Evolutionary conservation across 257 asterid species (phyloP).

Genomic region (Coffea eugenioides): DNA sequence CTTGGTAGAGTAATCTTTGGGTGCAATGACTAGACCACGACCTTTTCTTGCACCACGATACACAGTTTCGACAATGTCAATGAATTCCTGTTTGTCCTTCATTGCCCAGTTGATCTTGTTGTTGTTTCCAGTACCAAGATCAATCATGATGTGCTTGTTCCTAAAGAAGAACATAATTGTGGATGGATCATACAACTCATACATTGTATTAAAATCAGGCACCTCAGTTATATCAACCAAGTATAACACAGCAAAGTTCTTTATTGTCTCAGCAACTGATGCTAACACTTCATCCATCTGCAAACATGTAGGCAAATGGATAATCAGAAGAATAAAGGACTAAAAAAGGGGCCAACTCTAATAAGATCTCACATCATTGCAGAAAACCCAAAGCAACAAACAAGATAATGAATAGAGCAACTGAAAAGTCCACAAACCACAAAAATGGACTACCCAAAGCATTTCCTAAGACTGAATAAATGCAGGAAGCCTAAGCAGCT

Average conservation of each 20-base stretch:
- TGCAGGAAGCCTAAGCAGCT: not conserved
- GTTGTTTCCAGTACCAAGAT: conserved; percentile 93
- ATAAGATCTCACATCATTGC: not conserved
- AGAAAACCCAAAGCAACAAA: too few relatives aligned
- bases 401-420: not conserved
- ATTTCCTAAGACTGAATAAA: not conserved
- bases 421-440: too few relatives aligned
- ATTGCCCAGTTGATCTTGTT: conserved; percentile 97
- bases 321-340: not conserved
- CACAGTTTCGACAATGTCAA: conserved; percentile 91
- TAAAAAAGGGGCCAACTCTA: not conserved
- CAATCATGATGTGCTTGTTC: conserved; percentile 98
- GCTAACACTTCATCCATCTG: conserved; percentile 92
- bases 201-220: conserved; percentile 95
- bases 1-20: conserved; percentile 97
- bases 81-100: conserved; percentile 96
- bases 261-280: conserved; percentile 81
- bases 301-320: conserved; percentile 5
- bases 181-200: conserved; percentile 90
- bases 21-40: conserved; percentile 96
- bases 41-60: conserved; percentile 97
- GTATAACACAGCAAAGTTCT: conserved; percentile 86
- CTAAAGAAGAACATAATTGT: conserved; percentile 93
- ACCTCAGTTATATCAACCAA: conserved; percentile 86
- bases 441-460: too few relatives aligned